Evolutionary conservation across 2,329 filamentous ascomycete genomes (phyloP), one percentile per base, ranked within the genome.

Genomic region (Exophiala lecanii-corni): DNA sequence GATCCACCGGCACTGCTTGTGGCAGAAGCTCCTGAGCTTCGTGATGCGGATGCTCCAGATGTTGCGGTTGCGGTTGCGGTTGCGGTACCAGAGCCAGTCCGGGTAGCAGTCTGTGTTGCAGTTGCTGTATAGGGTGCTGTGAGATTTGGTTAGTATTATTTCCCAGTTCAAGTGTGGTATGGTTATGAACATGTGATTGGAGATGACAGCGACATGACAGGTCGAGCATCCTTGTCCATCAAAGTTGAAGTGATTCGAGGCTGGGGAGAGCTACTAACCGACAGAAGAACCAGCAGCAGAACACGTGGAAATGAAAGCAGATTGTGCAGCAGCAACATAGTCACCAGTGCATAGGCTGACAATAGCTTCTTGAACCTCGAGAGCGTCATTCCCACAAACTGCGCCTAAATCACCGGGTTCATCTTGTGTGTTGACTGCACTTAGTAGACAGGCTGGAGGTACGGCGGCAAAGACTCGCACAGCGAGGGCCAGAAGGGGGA

Each of bases 361-460:
- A 49, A 71, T 68, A 28, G 58, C 49, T 4, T 57, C 51, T 54
- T 69, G 57, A 33, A 70, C 57, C 18, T 62, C 57, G 30, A 57
- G 53, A 20, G 59, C 57, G 12, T 47, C 49, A 34, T 62, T 55
- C 36, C 63, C 63, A 47, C 69, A 72, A 36, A 70, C 52, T 10
- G 59, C 51, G 37, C 62, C 57, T 20, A 70, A 50, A 45, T 71
- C 60, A 26, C 59, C 56, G 5, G 67, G 67, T 43, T 64, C 54
- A 38, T 56, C 23, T 40, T 65, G 56, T 33, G 59, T 56, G 47
- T 72, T 72, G 52, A 76, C 64, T 26, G 69, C 72, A 31, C 62
- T 63, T 33, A 76, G 62, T 34, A 77, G 62, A 58, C 74, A 77
- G 41, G 69, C 70, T 19, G 72, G 72, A 34, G 73, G 67, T 39